A percentile compares a stretch with the other conserved stretches of the same genome.
Conservation (phyloP, 148 eudicot genomes). For the Vaccinium myrtillus region DNA sequence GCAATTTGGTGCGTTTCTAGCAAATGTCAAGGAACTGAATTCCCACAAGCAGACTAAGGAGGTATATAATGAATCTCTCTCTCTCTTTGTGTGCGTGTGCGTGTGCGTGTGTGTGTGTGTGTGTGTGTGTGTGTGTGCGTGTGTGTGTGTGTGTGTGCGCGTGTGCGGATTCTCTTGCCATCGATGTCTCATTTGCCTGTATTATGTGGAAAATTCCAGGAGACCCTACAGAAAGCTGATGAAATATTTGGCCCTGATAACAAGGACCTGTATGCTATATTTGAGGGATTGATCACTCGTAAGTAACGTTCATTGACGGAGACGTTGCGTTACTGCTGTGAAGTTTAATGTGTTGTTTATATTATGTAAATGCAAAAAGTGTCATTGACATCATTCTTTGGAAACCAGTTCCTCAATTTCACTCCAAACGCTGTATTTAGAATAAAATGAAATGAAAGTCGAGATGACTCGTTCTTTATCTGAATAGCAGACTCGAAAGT, state of each 20-base stretch:
- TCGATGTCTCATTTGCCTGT: background rate
- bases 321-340: background rate
- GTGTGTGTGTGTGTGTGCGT: background rate
- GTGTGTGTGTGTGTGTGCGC: background rate
- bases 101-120: background rate
- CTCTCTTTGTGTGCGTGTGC: background rate
- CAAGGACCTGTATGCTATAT: conserved; percentile 70
- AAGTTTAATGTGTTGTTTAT: background rate
- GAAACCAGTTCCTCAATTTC: background rate
- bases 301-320: conserved; percentile 57
- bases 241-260: conserved; percentile 89
- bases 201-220: conserved; percentile 39
- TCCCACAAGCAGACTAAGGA: conserved; percentile 92
- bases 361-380: conserved; percentile 11
- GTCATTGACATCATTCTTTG: conserved; percentile 14
- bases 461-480: background rate
- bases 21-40: conserved; percentile 92
- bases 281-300: conserved; percentile 82
- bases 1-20: conserved; percentile 86
- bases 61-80: conserved; percentile 31
- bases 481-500: background rate
- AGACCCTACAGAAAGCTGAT: conserved; percentile 81
- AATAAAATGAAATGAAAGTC: background rate
- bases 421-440: background rate
- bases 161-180: background rate